A percentile compares a stretch with the other conserved stretches of the same genome.
These are phyloP conservation scores for Coemansia interrupta DNA, from an alignment of 192 early-diverging fungal species.

Conservation along the genomic window DNA sequence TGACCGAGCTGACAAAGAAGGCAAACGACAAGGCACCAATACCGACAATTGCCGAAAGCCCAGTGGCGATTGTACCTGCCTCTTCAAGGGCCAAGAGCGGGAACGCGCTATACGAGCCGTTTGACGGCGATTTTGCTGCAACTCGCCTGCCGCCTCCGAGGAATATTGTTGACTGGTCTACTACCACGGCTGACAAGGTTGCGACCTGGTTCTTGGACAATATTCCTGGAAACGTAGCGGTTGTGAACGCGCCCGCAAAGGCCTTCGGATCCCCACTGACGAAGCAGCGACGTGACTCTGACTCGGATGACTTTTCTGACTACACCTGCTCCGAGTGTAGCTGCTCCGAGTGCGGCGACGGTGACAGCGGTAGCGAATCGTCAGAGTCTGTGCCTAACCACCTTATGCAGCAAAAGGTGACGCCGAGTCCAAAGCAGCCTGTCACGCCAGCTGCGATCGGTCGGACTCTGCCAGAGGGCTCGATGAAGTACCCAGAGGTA, in stretches of 20 bases:
- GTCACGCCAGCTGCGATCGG: no score
- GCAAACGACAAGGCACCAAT: constrained; percentile 1
- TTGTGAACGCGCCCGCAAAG: constrained; percentile 28
- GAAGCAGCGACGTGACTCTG: constrained; percentile 15
- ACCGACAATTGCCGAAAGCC: neutral
- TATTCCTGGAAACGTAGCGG: constrained; percentile 46
- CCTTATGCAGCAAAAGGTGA: neutral
- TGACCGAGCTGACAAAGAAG: constrained; percentile 28
- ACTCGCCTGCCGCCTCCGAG: constrained; percentile 36
- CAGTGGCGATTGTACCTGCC: neutral
- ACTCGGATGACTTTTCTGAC: constrained; percentile 25
- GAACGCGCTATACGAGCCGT: constrained; percentile 3
- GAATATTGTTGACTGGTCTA: constrained; percentile 46
- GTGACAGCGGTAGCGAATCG: constrained; percentile 9
- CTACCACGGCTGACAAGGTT: constrained; percentile 39
- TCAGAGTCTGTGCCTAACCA: neutral
- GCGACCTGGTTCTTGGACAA: constrained; percentile 54
- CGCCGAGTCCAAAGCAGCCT: constrained; percentile 1
- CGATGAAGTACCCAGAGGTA: constrained; percentile 12
- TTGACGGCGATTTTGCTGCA: constrained; percentile 21
- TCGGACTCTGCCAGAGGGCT: neutral
- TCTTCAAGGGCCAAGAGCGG: neutral
- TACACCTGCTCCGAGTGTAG: constrained; percentile 38
- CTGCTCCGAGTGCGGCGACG: constrained; percentile 34
- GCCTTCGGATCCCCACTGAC: constrained; percentile 34